Evolutionary conservation across 2,329 filamentous ascomycete species (phyloP).

Genomic region (Albifimbria verrucaria): DNA sequence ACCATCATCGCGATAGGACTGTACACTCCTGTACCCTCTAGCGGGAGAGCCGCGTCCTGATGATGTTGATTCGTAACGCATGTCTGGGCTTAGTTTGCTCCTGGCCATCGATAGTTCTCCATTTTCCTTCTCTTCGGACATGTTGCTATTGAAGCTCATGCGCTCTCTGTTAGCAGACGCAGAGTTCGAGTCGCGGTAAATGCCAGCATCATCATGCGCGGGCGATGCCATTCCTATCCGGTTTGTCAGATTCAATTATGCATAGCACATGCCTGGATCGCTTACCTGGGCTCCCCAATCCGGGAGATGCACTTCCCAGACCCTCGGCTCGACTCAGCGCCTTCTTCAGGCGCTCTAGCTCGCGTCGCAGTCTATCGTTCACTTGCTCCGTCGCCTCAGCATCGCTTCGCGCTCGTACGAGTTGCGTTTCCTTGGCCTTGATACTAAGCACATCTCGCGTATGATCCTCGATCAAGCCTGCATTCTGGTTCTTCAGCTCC

Average conservation of each 20-base stretch:
- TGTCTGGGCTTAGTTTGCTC: constrained; percentile 53
- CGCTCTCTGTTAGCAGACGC: constrained; percentile 43
- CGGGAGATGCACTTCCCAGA: constrained; percentile 32
- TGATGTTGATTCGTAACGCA: constrained; percentile 47
- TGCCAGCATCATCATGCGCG: constrained; percentile 55
- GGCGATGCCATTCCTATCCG: constrained; percentile 44
- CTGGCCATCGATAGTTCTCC: constrained; percentile 46
- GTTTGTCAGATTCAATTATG: constrained; percentile 7
- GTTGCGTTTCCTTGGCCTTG: constrained; percentile 96
- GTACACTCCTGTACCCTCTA: constrained; percentile 45
- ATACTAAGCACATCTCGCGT: constrained; percentile 93
- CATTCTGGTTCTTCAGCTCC: constrained; percentile 95
- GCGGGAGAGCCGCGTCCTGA: constrained; percentile 60
- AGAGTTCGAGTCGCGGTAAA: constrained; percentile 52
- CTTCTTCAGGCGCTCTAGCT: constrained; percentile 90
- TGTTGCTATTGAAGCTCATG: constrained; percentile 61
- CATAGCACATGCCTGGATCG: not conserved
- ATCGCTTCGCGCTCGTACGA: constrained; percentile 87
- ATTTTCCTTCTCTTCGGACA: constrained; percentile 79
- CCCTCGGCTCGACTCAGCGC: constrained; percentile 66
- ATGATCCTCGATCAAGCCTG: constrained; percentile 93
- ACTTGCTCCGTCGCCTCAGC: constrained; percentile 84
- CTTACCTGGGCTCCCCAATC: constrained; percentile 35
- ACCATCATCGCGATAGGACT: constrained; percentile 27
- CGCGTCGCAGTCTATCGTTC: constrained; percentile 78